These are phyloP conservation scores for Amoebophrya sp. DNA, from an alignment of 169 alveolate genomes.

Conservation along the genomic window DNA sequence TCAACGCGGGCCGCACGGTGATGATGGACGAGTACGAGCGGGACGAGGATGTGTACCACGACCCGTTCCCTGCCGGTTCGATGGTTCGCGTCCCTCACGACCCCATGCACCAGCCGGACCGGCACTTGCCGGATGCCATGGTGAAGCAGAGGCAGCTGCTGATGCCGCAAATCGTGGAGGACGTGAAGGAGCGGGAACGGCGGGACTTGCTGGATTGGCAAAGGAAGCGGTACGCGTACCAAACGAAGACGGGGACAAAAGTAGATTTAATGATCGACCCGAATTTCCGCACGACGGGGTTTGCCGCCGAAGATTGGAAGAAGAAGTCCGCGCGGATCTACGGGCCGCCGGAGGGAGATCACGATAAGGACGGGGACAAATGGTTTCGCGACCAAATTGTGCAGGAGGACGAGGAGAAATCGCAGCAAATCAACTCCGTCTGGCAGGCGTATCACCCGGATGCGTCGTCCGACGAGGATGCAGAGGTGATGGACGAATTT, in stretches of 20 bases:
- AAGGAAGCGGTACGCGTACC: neutral
- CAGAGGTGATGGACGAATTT: neutral
- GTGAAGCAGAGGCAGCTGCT: neutral
- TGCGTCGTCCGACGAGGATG: neutral
- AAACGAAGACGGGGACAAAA: neutral
- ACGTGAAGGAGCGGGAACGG: neutral
- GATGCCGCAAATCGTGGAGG: conserved; percentile 9
- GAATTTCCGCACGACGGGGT: neutral
- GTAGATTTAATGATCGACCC: neutral
- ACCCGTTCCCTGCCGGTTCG: neutral
- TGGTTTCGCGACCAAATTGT: neutral
- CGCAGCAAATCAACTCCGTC: neutral
- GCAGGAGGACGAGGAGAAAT: neutral
- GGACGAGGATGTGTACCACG: neutral
- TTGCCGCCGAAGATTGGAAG: neutral
- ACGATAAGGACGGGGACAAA: neutral
- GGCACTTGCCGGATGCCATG: neutral
- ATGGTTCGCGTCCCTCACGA: neutral
- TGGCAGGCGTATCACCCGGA: neutral
- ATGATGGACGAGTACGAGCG: neutral
- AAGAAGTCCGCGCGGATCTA: neutral
- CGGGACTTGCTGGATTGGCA: neutral
- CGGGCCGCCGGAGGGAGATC: neutral
- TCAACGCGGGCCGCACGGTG: neutral
- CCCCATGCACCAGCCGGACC: neutral